Conservation (phyloP, 805 yeast genomes). For the Lipomyces yamanashiensis region DNA sequence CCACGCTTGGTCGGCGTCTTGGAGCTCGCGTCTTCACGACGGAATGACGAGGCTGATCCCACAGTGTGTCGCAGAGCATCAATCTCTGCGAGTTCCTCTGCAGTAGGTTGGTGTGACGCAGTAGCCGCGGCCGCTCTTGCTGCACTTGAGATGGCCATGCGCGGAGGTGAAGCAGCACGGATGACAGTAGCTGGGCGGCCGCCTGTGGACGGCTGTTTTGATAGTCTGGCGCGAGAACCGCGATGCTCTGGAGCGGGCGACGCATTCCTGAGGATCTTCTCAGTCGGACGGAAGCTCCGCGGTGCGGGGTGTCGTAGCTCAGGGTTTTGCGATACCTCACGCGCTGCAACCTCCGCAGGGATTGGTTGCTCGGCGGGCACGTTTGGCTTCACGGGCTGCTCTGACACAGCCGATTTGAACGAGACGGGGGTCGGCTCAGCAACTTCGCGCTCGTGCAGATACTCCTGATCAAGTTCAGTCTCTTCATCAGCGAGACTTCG, state of each 20-base stretch:
- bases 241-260: constrained; percentile 7
- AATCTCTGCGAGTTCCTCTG: constrained; percentile 10
- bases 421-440: background rate
- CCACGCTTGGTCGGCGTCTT: constrained; percentile 11
- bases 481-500: constrained; percentile 1
- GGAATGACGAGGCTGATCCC: constrained; percentile 21
- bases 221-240: background rate
- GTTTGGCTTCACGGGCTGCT: background rate
- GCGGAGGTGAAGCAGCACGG: constrained; percentile 7
- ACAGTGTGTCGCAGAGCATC: background rate
- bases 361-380: constrained; percentile 39
- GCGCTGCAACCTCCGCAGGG: constrained; percentile 48
- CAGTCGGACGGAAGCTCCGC: constrained; percentile 3
- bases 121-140: constrained; percentile 14
- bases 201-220: background rate
- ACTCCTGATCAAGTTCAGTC: constrained; percentile 9
- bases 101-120: constrained; percentile 10
- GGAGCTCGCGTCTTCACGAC: constrained; percentile 7
- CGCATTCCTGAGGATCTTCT: constrained; percentile 10
- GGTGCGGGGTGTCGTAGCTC: constrained; percentile 25
- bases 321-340: constrained; percentile 18
- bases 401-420: constrained; percentile 5
- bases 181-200: background rate
- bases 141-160: background rate
- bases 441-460: background rate